A percentile compares a stretch with the other conserved stretches of the same genome.
phyloP scores from a whole-genome alignment of 192 early-diverging fungal species.

The Oehlia diaphana region DNA sequence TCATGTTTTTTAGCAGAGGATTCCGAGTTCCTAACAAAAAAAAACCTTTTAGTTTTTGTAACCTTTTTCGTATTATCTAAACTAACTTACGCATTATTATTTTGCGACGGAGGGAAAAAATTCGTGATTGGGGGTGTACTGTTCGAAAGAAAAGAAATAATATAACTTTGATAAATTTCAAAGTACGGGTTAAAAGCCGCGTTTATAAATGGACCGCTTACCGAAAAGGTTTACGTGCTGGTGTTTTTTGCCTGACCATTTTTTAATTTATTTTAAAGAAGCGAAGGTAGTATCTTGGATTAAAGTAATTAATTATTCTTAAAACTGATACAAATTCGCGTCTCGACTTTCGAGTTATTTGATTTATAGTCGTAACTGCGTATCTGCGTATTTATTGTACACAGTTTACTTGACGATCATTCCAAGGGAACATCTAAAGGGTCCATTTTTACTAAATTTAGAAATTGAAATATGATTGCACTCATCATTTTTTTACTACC shows the following conservation, averaged over 20 bases:
- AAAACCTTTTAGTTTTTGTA: not conserved
- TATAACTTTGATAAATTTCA: not conserved
- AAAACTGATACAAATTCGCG: no score
- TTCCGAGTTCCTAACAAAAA: not conserved
- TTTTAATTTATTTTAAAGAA: not conserved
- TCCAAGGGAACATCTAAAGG: no score
- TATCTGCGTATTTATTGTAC: no score
- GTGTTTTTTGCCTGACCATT: not conserved
- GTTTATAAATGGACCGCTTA: not conserved
- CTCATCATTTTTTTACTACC: no score
- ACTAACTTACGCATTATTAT: not conserved
- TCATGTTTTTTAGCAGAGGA: not conserved
- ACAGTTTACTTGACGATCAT: no score
- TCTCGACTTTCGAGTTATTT: no score
- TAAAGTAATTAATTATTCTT: no score
- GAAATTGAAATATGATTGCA: no score
- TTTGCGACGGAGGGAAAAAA: not conserved
- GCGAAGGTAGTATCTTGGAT: not conserved
- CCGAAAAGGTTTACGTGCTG: not conserved
- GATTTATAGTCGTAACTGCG: no score
- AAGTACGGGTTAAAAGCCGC: no score
- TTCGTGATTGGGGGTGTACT: not conserved
- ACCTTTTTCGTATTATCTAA: not conserved
- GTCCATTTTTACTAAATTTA: no score
- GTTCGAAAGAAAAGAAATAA: not conserved